These are phyloP conservation scores for Micractinium conductrix DNA, from an alignment of 139 green algal species.

Conservation along the genomic window DNA sequence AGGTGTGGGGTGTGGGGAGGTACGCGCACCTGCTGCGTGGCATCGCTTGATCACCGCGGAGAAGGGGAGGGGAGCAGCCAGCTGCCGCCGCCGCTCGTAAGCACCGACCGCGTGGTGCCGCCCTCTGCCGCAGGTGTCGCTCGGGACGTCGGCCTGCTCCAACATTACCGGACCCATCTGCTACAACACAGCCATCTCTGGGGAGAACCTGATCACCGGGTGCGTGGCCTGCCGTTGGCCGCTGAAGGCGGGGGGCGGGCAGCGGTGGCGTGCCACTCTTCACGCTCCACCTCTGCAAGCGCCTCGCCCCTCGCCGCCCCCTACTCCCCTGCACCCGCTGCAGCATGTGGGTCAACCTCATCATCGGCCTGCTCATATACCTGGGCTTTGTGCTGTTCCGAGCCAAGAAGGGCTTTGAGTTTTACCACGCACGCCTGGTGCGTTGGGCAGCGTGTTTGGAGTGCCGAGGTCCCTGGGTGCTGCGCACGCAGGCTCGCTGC, in stretches of 20 bases:
- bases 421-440: constrained; percentile 46
- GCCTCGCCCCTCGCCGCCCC: too few relatives aligned
- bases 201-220: constrained; percentile 46
- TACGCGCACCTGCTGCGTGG: too few relatives aligned
- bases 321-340: neutral
- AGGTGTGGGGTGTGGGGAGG: neutral
- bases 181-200: constrained; percentile 45
- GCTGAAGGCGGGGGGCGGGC: too few relatives aligned
- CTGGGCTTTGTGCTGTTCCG: constrained; percentile 42
- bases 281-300: too few relatives aligned
- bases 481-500: neutral
- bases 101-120: neutral
- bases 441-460: neutral
- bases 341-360: constrained; percentile 40
- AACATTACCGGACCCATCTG: constrained; percentile 47
- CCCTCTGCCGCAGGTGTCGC: neutral
- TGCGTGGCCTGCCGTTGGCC: too few relatives aligned
- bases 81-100: too few relatives aligned
- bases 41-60: too few relatives aligned
- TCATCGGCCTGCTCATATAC: constrained; percentile 38
- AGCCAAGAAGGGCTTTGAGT: constrained; percentile 26
- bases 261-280: too few relatives aligned
- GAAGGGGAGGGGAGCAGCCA: neutral
- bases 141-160: constrained; percentile 7
- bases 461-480: neutral